Conservation (phyloP, 208 protist species). For the Strigomonas galati region DNA sequence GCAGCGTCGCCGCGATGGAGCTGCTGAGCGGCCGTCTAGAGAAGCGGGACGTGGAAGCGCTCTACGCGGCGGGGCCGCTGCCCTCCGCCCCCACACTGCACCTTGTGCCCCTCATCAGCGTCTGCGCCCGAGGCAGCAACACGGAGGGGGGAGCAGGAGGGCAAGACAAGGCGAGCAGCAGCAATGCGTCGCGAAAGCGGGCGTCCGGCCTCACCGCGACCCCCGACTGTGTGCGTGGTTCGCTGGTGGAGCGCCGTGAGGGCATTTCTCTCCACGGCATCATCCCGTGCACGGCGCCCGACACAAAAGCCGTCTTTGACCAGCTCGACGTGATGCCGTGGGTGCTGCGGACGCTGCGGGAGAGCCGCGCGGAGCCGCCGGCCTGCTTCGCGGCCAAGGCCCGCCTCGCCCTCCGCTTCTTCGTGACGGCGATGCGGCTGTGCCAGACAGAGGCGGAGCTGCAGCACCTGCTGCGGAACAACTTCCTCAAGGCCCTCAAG, state of each 20-base stretch:
- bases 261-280: conserved; percentile 48
- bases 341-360: conserved; percentile 21
- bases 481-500: conserved; percentile 36
- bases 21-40: conserved; percentile 50
- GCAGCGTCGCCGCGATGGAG: conserved; percentile 64
- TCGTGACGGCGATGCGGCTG: conserved; percentile 63
- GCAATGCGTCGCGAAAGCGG: not conserved
- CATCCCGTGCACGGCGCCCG: conserved; percentile 21
- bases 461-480: conserved; percentile 31
- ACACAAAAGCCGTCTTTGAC: conserved; percentile 33
- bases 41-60: conserved; percentile 52
- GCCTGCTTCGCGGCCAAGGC: conserved; percentile 25
- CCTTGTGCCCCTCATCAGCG: conserved; percentile 18
- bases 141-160: conserved; percentile 3
- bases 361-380: not conserved
- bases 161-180: not conserved
- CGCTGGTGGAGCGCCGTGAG: conserved; percentile 25
- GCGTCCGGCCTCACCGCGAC: not conserved
- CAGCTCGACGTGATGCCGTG: conserved; percentile 40
- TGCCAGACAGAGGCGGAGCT: conserved; percentile 49
- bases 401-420: conserved; percentile 59
- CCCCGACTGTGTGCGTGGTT: not conserved
- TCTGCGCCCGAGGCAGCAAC: conserved; percentile 16
- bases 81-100: conserved; percentile 16
- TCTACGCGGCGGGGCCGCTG: conserved; percentile 48